Conservation (phyloP, 2,329 filamentous ascomycete genomes). For the Sporothrix curviconia region DNA sequence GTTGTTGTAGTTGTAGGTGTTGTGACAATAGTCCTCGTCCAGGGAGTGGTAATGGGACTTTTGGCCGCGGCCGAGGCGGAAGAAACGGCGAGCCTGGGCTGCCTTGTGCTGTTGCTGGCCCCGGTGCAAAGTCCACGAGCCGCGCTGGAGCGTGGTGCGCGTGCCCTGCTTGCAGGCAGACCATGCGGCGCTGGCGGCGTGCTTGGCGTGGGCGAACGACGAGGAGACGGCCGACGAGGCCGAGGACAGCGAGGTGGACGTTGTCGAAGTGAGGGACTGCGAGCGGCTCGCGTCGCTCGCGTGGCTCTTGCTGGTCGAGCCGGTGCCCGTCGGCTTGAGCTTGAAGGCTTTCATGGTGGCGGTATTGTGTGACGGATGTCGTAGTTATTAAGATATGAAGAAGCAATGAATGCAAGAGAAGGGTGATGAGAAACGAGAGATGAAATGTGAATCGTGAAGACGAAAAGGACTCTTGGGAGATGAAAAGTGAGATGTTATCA, state of each 20-base stretch:
- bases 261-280: not conserved
- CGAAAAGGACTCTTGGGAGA: too few species aligned
- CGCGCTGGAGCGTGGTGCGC: not conserved
- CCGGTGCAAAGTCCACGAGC: too few species aligned
- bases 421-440: not conserved
- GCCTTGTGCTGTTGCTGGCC: not conserved
- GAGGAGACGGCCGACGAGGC: not conserved
- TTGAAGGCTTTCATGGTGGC: not conserved
- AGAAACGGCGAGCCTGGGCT: not conserved
- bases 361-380: not conserved
- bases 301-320: constrained; percentile 9
- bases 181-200: constrained; percentile 12
- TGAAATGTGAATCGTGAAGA: not conserved
- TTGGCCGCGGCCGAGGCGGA: not conserved
- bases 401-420: not conserved
- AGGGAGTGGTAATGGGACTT: constrained; percentile 1
- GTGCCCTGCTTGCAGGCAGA: not conserved
- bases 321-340: constrained; percentile 6
- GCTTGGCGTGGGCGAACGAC: constrained; percentile 6
- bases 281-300: not conserved
- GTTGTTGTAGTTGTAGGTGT: too few species aligned
- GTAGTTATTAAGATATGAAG: not conserved
- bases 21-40: not conserved
- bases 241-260: not conserved
- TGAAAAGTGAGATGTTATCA: not conserved